Conservation (phyloP, 306 rosid species). For the Sophora flavescens region DNA sequence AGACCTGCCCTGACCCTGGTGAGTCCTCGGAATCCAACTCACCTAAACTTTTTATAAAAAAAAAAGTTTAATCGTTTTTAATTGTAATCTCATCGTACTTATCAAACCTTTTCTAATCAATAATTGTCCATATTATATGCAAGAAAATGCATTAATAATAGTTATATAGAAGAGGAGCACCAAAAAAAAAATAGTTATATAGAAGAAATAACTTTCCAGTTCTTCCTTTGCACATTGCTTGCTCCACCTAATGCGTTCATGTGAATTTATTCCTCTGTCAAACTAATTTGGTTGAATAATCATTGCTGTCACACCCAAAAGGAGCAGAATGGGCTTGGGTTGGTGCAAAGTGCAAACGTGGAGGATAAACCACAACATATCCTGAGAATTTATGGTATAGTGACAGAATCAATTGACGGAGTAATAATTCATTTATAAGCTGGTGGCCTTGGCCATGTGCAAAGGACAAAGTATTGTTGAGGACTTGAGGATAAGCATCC, state of each 20-base stretch:
- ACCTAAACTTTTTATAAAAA: no score
- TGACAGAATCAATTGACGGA: not conserved
- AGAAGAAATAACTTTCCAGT: not conserved
- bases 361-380: slow-evolving; percentile 37
- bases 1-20: no score
- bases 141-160: no score
- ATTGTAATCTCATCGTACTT: not conserved
- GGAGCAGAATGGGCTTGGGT: slow-evolving; percentile 17
- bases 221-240: not conserved
- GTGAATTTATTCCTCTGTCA: slow-evolving; percentile 32
- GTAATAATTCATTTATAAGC: not conserved
- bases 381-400: not conserved
- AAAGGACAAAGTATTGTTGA: not conserved
- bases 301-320: slow-evolving; percentile 40
- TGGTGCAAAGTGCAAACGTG: slow-evolving; percentile 43
- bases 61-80: no score
- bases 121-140: not conserved
- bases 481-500: not conserved
- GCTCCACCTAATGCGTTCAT: not conserved
- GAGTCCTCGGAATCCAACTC: no score
- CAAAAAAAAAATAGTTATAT: no score
- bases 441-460: slow-evolving; percentile 4
- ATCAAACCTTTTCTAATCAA: no score
- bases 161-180: no score
- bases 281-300: slow-evolving; percentile 28